phyloP scores from a whole-genome alignment of 495 filamentous ascomycete genomes.

The Lepidopterella palustris region DNA sequence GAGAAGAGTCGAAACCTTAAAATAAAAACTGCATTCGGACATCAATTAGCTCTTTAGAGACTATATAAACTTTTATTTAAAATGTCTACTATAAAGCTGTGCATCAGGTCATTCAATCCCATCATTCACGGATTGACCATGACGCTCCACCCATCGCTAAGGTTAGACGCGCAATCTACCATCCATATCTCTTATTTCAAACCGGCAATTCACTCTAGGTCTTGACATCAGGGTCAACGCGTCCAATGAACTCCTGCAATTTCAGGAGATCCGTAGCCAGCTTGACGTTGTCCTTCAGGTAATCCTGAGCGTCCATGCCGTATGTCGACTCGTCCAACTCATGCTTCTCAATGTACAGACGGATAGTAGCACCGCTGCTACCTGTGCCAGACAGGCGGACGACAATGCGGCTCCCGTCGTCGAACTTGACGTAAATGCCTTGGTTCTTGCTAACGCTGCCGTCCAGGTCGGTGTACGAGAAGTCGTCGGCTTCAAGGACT shows the following conservation, averaged over 20 bases:
- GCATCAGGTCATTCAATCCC: too few relatives aligned
- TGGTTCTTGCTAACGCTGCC: constrained; percentile 94
- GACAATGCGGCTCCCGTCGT: constrained; percentile 88
- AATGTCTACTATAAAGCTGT: too few relatives aligned
- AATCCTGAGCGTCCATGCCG: constrained; percentile 78
- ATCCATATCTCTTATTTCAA: neutral
- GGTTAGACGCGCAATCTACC: too few relatives aligned
- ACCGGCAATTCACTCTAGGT: too few relatives aligned
- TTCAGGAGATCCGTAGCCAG: constrained; percentile 76
- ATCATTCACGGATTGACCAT: too few relatives aligned
- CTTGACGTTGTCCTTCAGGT: constrained; percentile 79
- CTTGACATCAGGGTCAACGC: constrained; percentile 90
- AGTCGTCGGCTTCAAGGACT: constrained; percentile 85
- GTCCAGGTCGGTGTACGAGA: constrained; percentile 94
- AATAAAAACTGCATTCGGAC: too few relatives aligned
- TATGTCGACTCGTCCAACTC: constrained; percentile 68
- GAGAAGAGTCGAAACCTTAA: too few relatives aligned
- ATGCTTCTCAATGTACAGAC: constrained; percentile 94
- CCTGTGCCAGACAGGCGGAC: constrained; percentile 92
- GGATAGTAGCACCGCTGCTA: constrained; percentile 89
- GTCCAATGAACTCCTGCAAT: constrained; percentile 83
- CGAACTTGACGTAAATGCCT: constrained; percentile 90
- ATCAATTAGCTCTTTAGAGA: too few relatives aligned
- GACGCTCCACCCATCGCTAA: too few relatives aligned
- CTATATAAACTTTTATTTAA: too few relatives aligned